These are phyloP conservation scores for Apiospora rasikravindrae DNA, from an alignment of 2,329 filamentous ascomycete species.

Conservation along the genomic window DNA sequence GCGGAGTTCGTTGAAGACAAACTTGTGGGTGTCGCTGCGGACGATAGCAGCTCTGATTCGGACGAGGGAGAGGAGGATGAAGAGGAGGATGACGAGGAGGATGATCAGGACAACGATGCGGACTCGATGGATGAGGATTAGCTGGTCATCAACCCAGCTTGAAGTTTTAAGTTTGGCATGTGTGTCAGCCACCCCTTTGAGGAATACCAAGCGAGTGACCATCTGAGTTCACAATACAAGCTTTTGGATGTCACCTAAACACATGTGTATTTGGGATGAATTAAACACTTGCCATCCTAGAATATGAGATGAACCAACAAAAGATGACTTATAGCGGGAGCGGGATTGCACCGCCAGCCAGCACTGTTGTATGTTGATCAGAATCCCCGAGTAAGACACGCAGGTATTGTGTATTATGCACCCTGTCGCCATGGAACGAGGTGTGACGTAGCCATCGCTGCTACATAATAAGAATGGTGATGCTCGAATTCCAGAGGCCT, in stretches of 20 bases:
- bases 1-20: constrained; percentile 72
- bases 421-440: background rate
- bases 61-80: constrained; percentile 51
- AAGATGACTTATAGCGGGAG: background rate
- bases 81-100: constrained; percentile 33
- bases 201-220: background rate
- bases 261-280: background rate
- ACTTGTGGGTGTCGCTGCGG: constrained; percentile 73
- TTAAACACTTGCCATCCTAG: constrained; percentile 5
- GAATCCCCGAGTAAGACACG: background rate
- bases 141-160: background rate
- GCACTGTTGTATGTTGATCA: background rate
- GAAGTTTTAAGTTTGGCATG: background rate
- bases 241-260: background rate
- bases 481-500: background rate
- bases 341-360: background rate
- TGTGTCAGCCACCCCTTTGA: background rate
- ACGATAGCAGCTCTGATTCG: constrained; percentile 64
- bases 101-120: constrained; percentile 41
- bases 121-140: constrained; percentile 66
- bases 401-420: background rate
- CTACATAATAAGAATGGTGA: background rate
- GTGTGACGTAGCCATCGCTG: background rate
- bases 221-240: background rate
- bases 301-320: background rate